Conservation (phyloP, 148 eudicot species). For the Drosera capensis region DNA sequence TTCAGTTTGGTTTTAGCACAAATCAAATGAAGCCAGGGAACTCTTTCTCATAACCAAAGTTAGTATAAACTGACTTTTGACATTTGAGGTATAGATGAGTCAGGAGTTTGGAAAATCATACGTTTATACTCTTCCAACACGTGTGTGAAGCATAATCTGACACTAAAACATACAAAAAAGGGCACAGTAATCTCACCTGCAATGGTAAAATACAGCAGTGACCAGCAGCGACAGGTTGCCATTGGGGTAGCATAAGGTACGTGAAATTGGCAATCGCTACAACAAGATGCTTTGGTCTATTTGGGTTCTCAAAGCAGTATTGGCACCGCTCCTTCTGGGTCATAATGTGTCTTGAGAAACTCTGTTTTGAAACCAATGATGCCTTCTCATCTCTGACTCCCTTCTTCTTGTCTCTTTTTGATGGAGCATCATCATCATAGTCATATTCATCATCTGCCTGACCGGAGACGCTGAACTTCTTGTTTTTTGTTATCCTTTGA, state of each 20-base stretch:
- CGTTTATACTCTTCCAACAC: no score
- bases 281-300: constrained; percentile 75
- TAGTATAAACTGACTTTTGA: no score
- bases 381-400: constrained; percentile 25
- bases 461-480: constrained; percentile 30
- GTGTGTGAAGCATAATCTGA: no score
- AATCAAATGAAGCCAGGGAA: no score
- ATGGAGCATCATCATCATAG: constrained; percentile 63
- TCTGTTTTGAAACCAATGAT: constrained; percentile 18
- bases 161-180: not conserved
- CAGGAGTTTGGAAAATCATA: no score
- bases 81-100: no score
- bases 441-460: constrained; percentile 95
- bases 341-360: constrained; percentile 36
- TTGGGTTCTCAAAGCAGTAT: constrained; percentile 89
- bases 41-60: no score
- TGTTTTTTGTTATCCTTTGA: constrained; percentile 53
- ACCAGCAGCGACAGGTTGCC: constrained; percentile 69
- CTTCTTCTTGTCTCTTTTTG: constrained; percentile 47
- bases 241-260: constrained; percentile 69
- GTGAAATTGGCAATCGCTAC: constrained; percentile 83
- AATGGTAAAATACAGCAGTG: constrained; percentile 78
- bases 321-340: constrained; percentile 92
- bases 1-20: no score
- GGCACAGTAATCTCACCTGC: constrained; percentile 39